Evolutionary conservation across 2,329 filamentous ascomycete genomes (phyloP), one percentile per base, ranked within the genome.

Genomic region (Rhinocladiella similis): DNA sequence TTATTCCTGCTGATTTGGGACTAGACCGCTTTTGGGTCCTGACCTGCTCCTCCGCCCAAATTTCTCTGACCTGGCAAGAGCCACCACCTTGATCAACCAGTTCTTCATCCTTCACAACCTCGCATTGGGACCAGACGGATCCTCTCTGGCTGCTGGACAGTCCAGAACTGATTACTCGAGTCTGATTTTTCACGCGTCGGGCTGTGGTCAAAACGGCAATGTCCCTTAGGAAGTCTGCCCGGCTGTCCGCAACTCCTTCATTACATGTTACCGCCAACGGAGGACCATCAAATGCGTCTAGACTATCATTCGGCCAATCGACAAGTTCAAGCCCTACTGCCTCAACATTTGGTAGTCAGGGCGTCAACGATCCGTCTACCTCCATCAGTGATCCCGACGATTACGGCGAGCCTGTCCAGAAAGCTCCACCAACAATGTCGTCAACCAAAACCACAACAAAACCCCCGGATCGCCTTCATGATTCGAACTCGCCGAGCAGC

Each of bases 371-470:
- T 20, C 13, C 33, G 38, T 33, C 56, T 4, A 54, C 56, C 3
- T 57, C 56, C 27, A 29, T 54, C 35, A 55, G 53, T 42, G 56
- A 62, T 36, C 41, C 50, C 29, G 56, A 53, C 53, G 59, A 57
- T 47, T 57, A 51, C 51, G 49, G 43, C n/a, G 59, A 56, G 39
- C 14, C 25, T 20, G 48, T 29, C 13, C 41, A 7, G 41, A 5
- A 43, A 14, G 38, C 39, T 39, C 38, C 56, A 16, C 47, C n/a
- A 38, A 50, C 54, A 45, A 42, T 42, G 42, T 47, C 50, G 50
- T 56, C 59, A 50, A 39, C 53, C n/a, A 43, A n/a, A 47, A 27
- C 36, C 25, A 56, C 33, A 55, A 49, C 59, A 50, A 39, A 57
- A 19, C 38, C 33, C 19, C n/a, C 36, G n/a, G 9, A 20, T 13